Evolutionary conservation across 2,329 filamentous ascomycete species (phyloP), one percentile per base, ranked within the genome.

Genomic region (Pseudocercospora fuligena): DNA sequence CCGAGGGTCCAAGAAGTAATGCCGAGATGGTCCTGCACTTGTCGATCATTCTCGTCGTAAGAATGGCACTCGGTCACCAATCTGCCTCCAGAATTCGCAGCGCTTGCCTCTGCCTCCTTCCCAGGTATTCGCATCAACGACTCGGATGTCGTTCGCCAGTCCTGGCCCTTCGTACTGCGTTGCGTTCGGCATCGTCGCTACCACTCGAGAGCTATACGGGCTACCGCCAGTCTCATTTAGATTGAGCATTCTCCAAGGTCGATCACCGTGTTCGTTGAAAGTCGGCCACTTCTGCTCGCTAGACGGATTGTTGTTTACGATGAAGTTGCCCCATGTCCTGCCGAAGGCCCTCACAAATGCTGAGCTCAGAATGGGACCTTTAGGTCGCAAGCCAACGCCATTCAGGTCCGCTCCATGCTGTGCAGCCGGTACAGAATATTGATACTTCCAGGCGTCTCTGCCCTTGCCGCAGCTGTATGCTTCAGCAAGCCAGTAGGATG

Each of bases 401-500:
- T 54, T 51, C 3, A 82, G 29, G 66, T 85, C 82, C 8, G 33
- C 31, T 21, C 75, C 78, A 73, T 85, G 82, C 16, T 63, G 72
- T 2, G 78, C 79, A n/a, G 79, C 78, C 0, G 80, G 78, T 33
- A 83, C 78, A 7, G 80, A 82, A 71, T 81, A 85, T 69, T 86
- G 84, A 70, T 85, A 85, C 49, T 82, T 82, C 46, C 46, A 23
- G 21, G 46, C 46, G 9, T 21, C n/a, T 49, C 46, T 19, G n/a
- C 46, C 14, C 11, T 49, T 49, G 19, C 11, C 21, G 46, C 46
- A 49, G 46, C 46, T 49, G 76, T 80, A 85, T 19, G 78, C 66
- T 2, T 76, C 74, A 19, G 83, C 82, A 63, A 87, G 76, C 86
- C 85, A 88, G 74, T 87, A 87, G 0, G 83, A 81, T 0, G 86